Conservation (phyloP, 2,329 filamentous ascomycete species). For the Drechslera avenae region DNA sequence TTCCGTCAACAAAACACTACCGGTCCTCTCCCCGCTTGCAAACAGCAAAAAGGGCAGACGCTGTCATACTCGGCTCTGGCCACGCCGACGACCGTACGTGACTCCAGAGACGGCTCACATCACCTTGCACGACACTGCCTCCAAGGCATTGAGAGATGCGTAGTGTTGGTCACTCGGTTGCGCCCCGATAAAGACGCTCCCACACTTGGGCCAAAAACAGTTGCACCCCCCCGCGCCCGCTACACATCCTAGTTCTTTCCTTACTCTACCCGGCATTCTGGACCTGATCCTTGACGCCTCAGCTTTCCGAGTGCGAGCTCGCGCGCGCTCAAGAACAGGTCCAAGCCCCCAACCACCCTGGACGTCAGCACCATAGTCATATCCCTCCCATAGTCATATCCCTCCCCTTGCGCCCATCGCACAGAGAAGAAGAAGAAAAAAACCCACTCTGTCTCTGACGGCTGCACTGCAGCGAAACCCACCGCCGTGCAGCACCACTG, state of each 20-base stretch:
- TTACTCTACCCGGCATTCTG: conserved; percentile 13
- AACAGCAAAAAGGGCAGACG: no score
- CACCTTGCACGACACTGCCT: conserved; percentile 6
- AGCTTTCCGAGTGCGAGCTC: conserved; percentile 8
- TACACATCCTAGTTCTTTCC: conserved; percentile 4
- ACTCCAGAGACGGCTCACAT: neutral
- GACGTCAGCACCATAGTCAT: conserved; percentile 15
- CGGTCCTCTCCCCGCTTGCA: neutral
- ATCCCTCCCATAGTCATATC: conserved; percentile 13
- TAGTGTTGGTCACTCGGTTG: no score
- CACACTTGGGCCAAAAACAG: conserved; percentile 11
- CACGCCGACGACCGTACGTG: no score
- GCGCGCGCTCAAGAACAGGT: conserved; percentile 18
- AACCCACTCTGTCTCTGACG: conserved; percentile 1
- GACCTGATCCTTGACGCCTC: conserved; percentile 13
- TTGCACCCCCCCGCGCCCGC: conserved; percentile 7
- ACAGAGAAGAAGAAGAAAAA: conserved; percentile 11
- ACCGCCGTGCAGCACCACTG: conserved; percentile 29
- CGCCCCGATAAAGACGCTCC: conserved; percentile 9
- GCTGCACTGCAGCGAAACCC: conserved; percentile 22
- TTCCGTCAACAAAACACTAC: no score
- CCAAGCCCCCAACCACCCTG: conserved; percentile 15
- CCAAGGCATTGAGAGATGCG: no score
- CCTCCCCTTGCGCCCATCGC: conserved; percentile 4
- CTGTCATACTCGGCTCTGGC: neutral